Base-by-base conservation (phyloP, 2,329 filamentous ascomycete genomes). In the Onygenales sp. region DNA sequence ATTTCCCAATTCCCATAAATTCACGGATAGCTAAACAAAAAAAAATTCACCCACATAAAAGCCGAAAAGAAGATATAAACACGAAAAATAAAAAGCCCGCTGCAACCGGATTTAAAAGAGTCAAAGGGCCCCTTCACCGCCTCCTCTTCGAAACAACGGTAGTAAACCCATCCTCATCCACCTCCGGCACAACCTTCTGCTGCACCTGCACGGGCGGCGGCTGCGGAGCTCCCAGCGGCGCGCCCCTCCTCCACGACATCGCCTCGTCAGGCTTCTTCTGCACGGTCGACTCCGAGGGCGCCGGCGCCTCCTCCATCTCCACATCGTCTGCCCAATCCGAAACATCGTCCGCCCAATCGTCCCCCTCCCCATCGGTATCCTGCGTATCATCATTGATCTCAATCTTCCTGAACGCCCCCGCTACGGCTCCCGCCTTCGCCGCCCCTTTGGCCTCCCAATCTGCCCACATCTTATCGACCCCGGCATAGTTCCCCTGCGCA, bases 151-250 rank as follows among this genome's bases (percentile, higher is more conserved):
- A 78, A 53, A 83, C 79, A 59, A 90, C 86, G 69, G 80, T 88
- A 13, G 83, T 88, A 67, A 92, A 92, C 4, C 87, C 87, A 64
- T 92, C 87, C 60, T 90, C 86, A 68, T 92, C 87, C 45, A 91
- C 76, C 67, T 89, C 82, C 0, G 87, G 86, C 64, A 80, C 78
- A 13, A 75, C 69, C 71, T 83, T 87, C 68, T 87, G 82, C 32
- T 45, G 44, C 43, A 41, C 50, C 17, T 42, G 43, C 27, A 27
- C 21, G 21, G 21, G 21, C 21, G 21, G 21, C 21, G 5, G 21
- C 21, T 27, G 21, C 21, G 21, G 21, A 27, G 21, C 21, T 27
- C 38, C 43, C 50, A 41, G 45, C 21, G 31, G 47, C 5, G 35
- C 47, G n/a, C 41, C 35, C 3, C 39, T 49, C 21, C 36, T 36